Conservation (phyloP, 2,329 filamentous ascomycete genomes). For the Fusarium nygamai region DNA sequence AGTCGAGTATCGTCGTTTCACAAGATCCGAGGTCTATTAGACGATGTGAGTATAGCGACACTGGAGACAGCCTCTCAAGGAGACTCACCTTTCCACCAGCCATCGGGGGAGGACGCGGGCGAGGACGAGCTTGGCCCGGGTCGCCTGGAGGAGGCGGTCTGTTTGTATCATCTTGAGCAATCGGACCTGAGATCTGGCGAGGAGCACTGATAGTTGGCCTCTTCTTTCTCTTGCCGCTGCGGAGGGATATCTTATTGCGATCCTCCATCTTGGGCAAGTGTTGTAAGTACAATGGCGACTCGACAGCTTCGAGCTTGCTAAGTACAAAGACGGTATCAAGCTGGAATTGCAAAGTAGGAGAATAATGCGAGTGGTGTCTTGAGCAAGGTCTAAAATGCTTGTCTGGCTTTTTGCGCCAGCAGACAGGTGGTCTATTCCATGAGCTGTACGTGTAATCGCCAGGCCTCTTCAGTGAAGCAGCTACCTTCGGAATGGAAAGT, state of each 20-base stretch:
- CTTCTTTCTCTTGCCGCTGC: slow-evolving; percentile 69
- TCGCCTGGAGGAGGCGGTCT: slow-evolving; percentile 39
- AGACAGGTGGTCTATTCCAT: slow-evolving; percentile 23
- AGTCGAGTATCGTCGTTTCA: slow-evolving; percentile 94
- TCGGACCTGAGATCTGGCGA: slow-evolving; percentile 70
- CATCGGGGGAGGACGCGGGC: slow-evolving; percentile 59
- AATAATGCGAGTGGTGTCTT: slow-evolving; percentile 9
- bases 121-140: slow-evolving; percentile 50
- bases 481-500: slow-evolving; percentile 6
- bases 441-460: slow-evolving; percentile 27
- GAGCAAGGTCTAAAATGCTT: slow-evolving; percentile 4
- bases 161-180: slow-evolving; percentile 60
- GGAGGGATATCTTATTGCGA: slow-evolving; percentile 69
- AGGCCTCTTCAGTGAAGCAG: slow-evolving; percentile 14
- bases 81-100: slow-evolving; percentile 65
- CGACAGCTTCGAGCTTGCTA: not conserved
- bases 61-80: slow-evolving; percentile 4
- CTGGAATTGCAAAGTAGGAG: not conserved
- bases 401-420: slow-evolving; percentile 32
- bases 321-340: not conserved
- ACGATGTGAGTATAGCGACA: slow-evolving; percentile 29
- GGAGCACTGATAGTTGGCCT: slow-evolving; percentile 71
- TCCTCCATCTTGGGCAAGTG: slow-evolving; percentile 61
- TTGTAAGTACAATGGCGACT: not conserved
- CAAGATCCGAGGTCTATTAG: slow-evolving; percentile 76